Conservation (phyloP, 495 filamentous ascomycete species). For the Pyrenula aspistea region DNA sequence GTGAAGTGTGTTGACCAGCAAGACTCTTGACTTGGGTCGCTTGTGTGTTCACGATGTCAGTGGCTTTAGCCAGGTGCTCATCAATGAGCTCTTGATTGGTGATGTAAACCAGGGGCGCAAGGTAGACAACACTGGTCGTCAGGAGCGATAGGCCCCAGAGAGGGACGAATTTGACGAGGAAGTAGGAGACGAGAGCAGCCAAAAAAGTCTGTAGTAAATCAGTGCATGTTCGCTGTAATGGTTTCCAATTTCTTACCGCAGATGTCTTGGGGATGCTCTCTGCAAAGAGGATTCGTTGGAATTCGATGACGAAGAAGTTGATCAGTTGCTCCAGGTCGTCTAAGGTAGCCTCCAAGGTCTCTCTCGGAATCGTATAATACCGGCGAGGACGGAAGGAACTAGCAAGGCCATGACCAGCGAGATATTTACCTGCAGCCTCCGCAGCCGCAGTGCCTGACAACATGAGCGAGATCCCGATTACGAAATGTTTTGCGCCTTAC, state of each 20-base stretch:
- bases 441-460: conserved; percentile 54
- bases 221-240: conserved; percentile 9
- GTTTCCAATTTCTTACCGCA: conserved; percentile 47
- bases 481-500: conserved; percentile 30
- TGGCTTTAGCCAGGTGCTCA: conserved; percentile 57
- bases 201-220: conserved; percentile 50
- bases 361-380: conserved; percentile 85
- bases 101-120: conserved; percentile 82
- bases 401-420: conserved; percentile 67
- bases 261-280: conserved; percentile 79
- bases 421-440: conserved; percentile 64
- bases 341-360: conserved; percentile 65
- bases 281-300: conserved; percentile 86
- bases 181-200: conserved; percentile 77
- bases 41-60: conserved; percentile 67
- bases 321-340: conserved; percentile 83
- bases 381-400: conserved; percentile 78
- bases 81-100: conserved; percentile 93
- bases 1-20: conserved; percentile 68
- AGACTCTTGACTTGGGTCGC: conserved; percentile 68
- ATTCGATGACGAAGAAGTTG: conserved; percentile 97
- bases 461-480: conserved; percentile 10
- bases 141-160: conserved; percentile 85
- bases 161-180: conserved; percentile 84
- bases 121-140: conserved; percentile 61